Evolutionary conservation across 495 filamentous ascomycete genomes (phyloP).

Genomic region (Penicillium goetzii): DNA sequence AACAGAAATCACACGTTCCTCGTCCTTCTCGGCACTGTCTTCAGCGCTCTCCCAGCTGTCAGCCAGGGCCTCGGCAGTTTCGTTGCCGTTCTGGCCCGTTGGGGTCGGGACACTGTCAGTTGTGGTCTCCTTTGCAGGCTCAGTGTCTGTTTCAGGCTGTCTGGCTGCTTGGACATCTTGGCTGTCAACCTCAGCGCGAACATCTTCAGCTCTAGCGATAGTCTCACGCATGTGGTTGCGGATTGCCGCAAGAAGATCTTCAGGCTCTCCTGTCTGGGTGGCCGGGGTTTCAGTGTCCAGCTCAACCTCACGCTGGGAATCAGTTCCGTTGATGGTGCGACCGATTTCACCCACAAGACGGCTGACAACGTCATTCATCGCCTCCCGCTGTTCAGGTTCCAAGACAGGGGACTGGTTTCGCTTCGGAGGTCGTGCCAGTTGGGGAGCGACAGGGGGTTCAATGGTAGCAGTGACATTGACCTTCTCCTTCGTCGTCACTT

Average conservation of each 20-base stretch:
- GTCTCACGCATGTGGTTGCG: conserved; percentile 41
- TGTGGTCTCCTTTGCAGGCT: conserved; percentile 6
- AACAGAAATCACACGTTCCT: conserved; percentile 68
- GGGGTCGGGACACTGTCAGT: conserved; percentile 55
- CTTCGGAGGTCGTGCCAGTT: conserved; percentile 21
- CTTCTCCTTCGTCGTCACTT: conserved; percentile 33
- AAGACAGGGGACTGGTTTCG: conserved; percentile 41
- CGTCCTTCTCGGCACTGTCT: conserved; percentile 70
- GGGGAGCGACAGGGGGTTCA: conserved; percentile 18
- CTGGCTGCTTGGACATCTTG: conserved; percentile 29
- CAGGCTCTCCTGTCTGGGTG: conserved; percentile 35
- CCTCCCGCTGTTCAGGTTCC: conserved; percentile 56
- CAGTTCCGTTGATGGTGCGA: conserved; percentile 67
- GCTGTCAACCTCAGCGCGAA: conserved; percentile 45
- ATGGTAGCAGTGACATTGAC: conserved; percentile 28
- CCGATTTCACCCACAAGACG: conserved; percentile 70
- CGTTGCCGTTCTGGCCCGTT: conserved; percentile 60
- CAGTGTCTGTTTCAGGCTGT: background rate
- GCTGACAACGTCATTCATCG: conserved; percentile 70
- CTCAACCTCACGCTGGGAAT: conserved; percentile 47
- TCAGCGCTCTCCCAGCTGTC: conserved; percentile 84
- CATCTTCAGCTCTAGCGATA: conserved; percentile 34
- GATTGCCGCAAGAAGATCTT: conserved; percentile 41
- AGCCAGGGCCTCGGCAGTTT: conserved; percentile 57
- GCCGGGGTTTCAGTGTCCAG: conserved; percentile 33